Base-by-base conservation (phyloP, 2,329 filamentous ascomycete species). In the Sclerotinia sclerotiorum region DNA sequence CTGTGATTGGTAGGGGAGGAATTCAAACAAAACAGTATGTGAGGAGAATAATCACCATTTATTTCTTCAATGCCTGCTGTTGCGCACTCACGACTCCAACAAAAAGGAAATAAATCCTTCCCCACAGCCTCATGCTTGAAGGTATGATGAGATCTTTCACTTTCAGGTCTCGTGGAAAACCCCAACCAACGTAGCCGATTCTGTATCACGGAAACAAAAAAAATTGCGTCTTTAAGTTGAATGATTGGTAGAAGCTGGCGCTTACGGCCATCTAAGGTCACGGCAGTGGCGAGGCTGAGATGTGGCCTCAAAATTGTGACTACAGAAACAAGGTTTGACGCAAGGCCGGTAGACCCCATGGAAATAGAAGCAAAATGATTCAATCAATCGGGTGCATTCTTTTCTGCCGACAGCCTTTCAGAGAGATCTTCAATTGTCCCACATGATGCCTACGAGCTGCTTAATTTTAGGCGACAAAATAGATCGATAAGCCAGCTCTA, bases 211-310 rank as follows among this genome's bases (percentile, higher is more conserved):
- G 15, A 24, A 27, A 21, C 29, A 42, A 19, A 5, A 51, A 6
- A n/a, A n/a, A 21, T n/a, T n/a, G n/a, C n/a, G 10, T 19, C 3
- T 39, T 11, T 19, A 21, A 44, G 35, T n/a, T 0, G 0, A 29
- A 2, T 44, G 51, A 65, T 55, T 56, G 62, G 62, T 24, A 42
- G 42, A 5, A 42, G 3, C 55, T 15, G 62, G 62, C 62, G 62
- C 51, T 55, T 65, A 56, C 3, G 61, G 39, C 10, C 24, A 24
- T 46, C 7, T 27, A 27, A 65, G 62, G 62, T 46, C 62, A 46
- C 29, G 11, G 10, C 27, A 55, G n/a, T 11, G 35, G 51, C 62
- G 32, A 55, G 62, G 62, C 62, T 65, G 62, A 48, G 35, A 65
- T 58, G 7, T 27, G 46, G 46, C 49, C 62, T 56, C 17, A 39